Percentiles rank a stretch among this genome's conserved stretches.
These are phyloP conservation scores for Wickerhamiella shivajii DNA, from an alignment of 805 yeast genomes.

Conservation along the genomic window DNA sequence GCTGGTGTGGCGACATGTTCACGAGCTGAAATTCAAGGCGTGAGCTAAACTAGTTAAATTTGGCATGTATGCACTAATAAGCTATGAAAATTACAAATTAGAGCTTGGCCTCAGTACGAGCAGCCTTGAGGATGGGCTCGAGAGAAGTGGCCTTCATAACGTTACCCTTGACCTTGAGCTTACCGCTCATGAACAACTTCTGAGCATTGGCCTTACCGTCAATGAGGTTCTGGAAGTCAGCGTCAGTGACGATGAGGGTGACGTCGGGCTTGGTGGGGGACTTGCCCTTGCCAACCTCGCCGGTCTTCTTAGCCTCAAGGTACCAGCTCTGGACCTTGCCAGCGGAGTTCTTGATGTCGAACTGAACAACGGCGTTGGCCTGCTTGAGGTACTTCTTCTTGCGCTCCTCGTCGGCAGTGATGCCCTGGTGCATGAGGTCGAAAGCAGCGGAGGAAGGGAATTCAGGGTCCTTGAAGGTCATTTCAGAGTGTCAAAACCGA, in stretches of 20 bases:
- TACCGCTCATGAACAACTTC: constrained; percentile 69
- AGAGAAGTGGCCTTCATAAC: constrained; percentile 78
- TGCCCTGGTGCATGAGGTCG: constrained; percentile 24
- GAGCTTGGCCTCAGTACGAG: constrained; percentile 34
- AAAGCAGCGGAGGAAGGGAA: constrained; percentile 29
- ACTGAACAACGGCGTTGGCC: constrained; percentile 49
- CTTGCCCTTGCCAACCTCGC: constrained; percentile 33
- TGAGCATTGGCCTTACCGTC: constrained; percentile 74
- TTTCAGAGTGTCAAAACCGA: constrained; percentile 1
- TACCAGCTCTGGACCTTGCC: constrained; percentile 49
- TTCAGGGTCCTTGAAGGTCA: constrained; percentile 20
- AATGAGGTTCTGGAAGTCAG: constrained; percentile 55
- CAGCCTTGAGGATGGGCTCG: constrained; percentile 49
- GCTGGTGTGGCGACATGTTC: constrained; percentile 13
- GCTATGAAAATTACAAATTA: constrained; percentile 14
- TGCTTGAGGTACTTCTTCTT: constrained; percentile 26
- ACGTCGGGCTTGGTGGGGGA: constrained; percentile 38
- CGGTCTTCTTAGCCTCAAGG: constrained; percentile 51
- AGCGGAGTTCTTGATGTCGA: constrained; percentile 50
- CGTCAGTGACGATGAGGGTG: constrained; percentile 48
- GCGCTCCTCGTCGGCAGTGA: constrained; percentile 21
- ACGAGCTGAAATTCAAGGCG: constrained; percentile 6
- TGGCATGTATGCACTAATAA: neutral
- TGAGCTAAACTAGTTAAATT: neutral
- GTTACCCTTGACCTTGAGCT: constrained; percentile 76